Base-by-base conservation (phyloP, 2,329 filamentous ascomycete species). In the Cordyceps javanica region DNA sequence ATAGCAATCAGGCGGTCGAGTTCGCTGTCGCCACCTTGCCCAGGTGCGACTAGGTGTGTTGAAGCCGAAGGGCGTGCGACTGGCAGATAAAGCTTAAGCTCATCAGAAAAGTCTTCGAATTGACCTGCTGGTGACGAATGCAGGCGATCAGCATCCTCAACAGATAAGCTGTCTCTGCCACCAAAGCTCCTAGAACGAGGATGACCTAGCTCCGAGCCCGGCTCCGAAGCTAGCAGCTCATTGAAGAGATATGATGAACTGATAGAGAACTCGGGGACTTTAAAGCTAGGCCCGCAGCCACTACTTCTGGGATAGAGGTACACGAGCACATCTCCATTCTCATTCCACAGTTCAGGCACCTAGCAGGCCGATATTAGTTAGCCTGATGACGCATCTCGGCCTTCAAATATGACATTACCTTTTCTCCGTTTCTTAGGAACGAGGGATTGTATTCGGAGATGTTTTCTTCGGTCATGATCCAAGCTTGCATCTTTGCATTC, bases 261-360 rank as follows among this genome's bases (percentile, higher is more conserved):
- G 41, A 85, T 74, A 25, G 79, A 73, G 34, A 80, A 78, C 30
- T 79, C 76, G 36, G 76, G 75, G 7, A 87, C 77, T 64, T 82
- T 85, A 72, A 87, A 87, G 0, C 82, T 86, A 2, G 84, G 78
- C 0, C 80, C 80, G 9, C 68, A 70, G 10, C 77, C 77, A 59
- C 73, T 77, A 5, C 72, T 71, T 56, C 73, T 77, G 1, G 83
- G 75, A 57, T 80, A 80, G 4, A 88, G 70, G 63, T 83, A 83
- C 21, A 88, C 76, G 52, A 76, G 73, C 25, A 86, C 77, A 60
- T 78, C 78, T 39, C 81, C 83, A 53, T 69, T 72, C 56, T 86
- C 82, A 62, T 84, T 82, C 85, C 85, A 88, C 21, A 88, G 69
- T 67, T 88, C 85, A 2, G 84, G 82, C 4, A 87, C 81, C 82